Conservation (phyloP, 768 basidiomycete species). For the Mycena sanguinolenta region DNA sequence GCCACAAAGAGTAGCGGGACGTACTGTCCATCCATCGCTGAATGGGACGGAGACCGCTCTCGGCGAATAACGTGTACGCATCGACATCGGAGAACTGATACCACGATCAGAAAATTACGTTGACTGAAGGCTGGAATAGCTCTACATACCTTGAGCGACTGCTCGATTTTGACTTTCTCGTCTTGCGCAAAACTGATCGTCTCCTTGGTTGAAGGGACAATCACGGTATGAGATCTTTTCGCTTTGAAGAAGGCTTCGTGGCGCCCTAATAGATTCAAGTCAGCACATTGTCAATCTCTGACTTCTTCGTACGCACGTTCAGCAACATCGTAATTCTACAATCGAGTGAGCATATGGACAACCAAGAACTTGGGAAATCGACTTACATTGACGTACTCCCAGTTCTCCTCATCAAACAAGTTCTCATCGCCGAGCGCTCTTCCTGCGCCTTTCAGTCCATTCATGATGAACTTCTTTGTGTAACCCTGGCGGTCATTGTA, state of each 20-base stretch:
- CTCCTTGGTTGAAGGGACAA: conserved; percentile 59
- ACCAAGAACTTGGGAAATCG: background rate
- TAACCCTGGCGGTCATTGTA: conserved; percentile 87
- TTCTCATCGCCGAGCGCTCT: conserved; percentile 74
- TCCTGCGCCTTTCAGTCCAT: conserved; percentile 82
- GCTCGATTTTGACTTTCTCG: conserved; percentile 89
- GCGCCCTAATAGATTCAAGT: conserved; percentile 62
- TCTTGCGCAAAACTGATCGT: conserved; percentile 70
- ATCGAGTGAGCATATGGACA: background rate
- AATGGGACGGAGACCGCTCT: conserved; percentile 84
- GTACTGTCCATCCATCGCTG: conserved; percentile 87
- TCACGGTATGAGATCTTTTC: conserved; percentile 67
- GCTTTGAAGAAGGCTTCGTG: conserved; percentile 91
- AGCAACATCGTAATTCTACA: conserved; percentile 39
- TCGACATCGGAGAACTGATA: conserved; percentile 85
- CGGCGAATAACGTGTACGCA: conserved; percentile 75
- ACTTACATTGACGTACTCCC: conserved; percentile 83
- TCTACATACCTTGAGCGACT: conserved; percentile 92
- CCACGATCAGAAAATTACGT: background rate
- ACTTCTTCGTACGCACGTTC: background rate
- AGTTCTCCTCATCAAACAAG: conserved; percentile 75
- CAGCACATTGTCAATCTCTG: background rate
- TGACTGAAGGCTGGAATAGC: conserved; percentile 13
- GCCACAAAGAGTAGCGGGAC: conserved; percentile 86
- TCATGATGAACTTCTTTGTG: conserved; percentile 86